Evolutionary conservation across 1,284 basidiomycete species (phyloP), one percentile per base, ranked within the genome.

Genomic region (Cutaneotrichosporon sp.): DNA sequence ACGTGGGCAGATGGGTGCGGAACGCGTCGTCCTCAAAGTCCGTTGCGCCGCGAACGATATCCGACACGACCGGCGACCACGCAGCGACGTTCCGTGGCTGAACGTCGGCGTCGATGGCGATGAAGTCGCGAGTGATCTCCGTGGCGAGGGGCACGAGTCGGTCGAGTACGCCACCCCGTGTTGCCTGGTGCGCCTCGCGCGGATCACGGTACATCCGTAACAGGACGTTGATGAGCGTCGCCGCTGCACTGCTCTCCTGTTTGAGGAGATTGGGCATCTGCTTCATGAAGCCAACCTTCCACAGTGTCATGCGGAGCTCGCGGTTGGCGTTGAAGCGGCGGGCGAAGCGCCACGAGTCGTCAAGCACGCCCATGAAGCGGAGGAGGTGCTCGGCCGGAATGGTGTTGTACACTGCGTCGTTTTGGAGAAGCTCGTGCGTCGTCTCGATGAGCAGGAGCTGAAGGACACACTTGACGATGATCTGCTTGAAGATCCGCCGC

Each of bases 221-320:
- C 37, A 98, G 78, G 3, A 97, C 84, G 64, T 92, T 90, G 43
- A 99, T 91, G 37, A 98, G 79, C 0, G 93, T 98, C 5, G 94
- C 84, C 27, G 96, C 97, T 64, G 91, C 93, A 54, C 88, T 92
- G 25, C 93, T 97, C 76, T 99, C 97, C 70, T 99, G 96, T 75
- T 98, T 97, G 55, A 99, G 79, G 43, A 99, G 80, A 75, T 99
- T 99, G 0, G 96, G 96, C 32, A 99, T 77, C 72, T 99, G 97
- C 72, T 97, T 97, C 96, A 99, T 99, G 77, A 99, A 99, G 2
- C 91, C 93, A 62, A 98, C 96, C 90, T 96, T 97, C 96, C 96
- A 99, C 45, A 99, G 79, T 5, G 88, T 90, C 50, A 92, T 97
- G 35, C 96, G 84, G 35, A 99, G 81, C 45, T 97, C 93, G 76